phyloP scores from a whole-genome alignment of 2,329 filamentous ascomycete genomes.

The Colletotrichum noveboracense region DNA sequence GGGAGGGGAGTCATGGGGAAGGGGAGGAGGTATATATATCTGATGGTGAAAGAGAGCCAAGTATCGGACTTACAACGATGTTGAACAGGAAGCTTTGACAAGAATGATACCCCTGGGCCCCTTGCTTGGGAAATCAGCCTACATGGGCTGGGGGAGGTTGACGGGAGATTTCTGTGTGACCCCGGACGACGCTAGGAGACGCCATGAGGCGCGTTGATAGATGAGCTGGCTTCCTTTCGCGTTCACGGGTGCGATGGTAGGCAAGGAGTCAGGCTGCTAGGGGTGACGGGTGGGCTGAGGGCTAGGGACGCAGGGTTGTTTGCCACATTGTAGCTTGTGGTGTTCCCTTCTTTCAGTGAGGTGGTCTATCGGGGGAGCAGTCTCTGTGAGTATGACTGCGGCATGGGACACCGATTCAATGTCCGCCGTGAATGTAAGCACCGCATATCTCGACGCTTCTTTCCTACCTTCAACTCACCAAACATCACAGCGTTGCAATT shows the following conservation, averaged over 20 bases:
- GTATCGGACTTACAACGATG: neutral
- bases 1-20: neutral
- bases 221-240: neutral
- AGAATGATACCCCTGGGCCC: neutral
- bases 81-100: accelerated
- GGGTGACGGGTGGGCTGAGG: neutral
- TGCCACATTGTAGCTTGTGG: neutral
- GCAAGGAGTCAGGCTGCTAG: accelerated
- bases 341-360: neutral
- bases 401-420: neutral
- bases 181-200: neutral
- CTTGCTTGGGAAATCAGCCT: neutral
- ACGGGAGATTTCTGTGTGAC: neutral
- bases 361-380: accelerated
- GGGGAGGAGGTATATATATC: neutral
- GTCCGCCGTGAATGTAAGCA: neutral
- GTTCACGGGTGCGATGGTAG: accelerated
- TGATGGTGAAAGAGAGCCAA: neutral
- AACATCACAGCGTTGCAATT: neutral
- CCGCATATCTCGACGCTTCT: neutral
- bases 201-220: neutral
- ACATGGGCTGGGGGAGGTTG: neutral
- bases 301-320: neutral
- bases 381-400: neutral
- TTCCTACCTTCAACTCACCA: accelerated